Base-by-base conservation (phyloP, 2,329 filamentous ascomycete species). In the Neocucurbitaria cava region DNA sequence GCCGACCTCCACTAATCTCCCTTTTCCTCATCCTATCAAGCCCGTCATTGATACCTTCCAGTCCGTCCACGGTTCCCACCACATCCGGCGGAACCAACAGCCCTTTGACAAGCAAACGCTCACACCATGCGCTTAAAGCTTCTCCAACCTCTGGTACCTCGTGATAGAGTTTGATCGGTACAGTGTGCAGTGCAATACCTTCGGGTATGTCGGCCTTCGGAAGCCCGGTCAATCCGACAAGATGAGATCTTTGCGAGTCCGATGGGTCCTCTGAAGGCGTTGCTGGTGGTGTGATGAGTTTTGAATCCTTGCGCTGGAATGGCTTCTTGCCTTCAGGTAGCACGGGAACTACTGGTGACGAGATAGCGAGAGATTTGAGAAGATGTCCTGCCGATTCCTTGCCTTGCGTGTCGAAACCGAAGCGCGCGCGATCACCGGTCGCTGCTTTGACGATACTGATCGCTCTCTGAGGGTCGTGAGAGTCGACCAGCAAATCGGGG, bases 121-220 rank as follows among this genome's bases (percentile, higher is more conserved):
- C 89, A 23, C 91, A 76, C 89, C 89, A 92, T 1, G 77, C 69
- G 11, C 86, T 85, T 49, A 91, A 69, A 0, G 79, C 80, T 58
- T 87, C 83, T 0, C 90, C 90, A 0, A 92, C 78, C 1, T 79
- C 79, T 0, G 85, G 83, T 0, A 87, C 81, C 53, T 89, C 86
- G 66, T 93, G 90, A 66, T 91, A 92, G 3, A 91, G 66, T 72
- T 92, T 92, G 57, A 93, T 90, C 0, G 89, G 89, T 0, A 92
- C 87, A 0, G 81, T 85, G 65, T 91, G 89, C 52, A 86, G 82
- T 5, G 78, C 70, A 0, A 86, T 78, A 0, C 80, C 80, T 0
- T 77, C 74, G 0, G 74, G 72, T 1, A 75, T 72, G 17, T 59
- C 48, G 3, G 76, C 77, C 66, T 90, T 90, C 0, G 89, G 89